These are phyloP conservation scores for Pseudogymnoascus sp. DNA, from an alignment of 2,329 filamentous ascomycete genomes.

Conservation along the genomic window DNA sequence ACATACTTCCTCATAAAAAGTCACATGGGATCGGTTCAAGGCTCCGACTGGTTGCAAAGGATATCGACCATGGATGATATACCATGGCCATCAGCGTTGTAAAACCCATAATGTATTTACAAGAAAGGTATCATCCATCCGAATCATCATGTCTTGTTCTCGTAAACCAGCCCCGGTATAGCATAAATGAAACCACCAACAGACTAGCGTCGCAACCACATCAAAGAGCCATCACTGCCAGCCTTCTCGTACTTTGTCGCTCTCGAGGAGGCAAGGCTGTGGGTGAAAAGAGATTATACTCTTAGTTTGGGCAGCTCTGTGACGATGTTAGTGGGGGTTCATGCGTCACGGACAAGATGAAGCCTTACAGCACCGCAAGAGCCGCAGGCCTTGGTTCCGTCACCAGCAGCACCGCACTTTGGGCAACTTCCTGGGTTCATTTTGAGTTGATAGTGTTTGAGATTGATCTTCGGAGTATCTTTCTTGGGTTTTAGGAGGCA, in stretches of 20 bases:
- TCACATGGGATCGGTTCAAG: not conserved
- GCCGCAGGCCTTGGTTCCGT: constrained; percentile 5
- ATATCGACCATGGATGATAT: not conserved
- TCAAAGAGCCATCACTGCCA: constrained; percentile 12
- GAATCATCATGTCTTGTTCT: constrained; percentile 7
- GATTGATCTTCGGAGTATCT: not conserved
- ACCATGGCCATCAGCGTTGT: not conserved
- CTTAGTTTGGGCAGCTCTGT: constrained; percentile 9
- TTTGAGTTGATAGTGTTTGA: constrained; percentile 2
- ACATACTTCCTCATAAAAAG: not conserved
- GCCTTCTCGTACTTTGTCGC: constrained; percentile 29
- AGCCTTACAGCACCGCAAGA: constrained; percentile 8
- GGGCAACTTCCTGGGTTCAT: constrained; percentile 6
- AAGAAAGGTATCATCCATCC: not conserved
- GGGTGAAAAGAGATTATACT: not conserved
- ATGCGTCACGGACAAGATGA: not conserved
- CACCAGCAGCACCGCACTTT: constrained; percentile 4
- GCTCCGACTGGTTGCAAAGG: not conserved
- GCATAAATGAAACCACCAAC: not conserved
- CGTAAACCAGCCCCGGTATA: not conserved
- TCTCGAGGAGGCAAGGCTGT: not conserved
- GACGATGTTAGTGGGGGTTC: not conserved
- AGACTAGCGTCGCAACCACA: not conserved
- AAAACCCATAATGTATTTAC: not conserved
- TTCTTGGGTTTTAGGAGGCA: not conserved